Base-by-base conservation (phyloP, 2,329 filamentous ascomycete genomes). In the Bipolaris gigantea region DNA sequence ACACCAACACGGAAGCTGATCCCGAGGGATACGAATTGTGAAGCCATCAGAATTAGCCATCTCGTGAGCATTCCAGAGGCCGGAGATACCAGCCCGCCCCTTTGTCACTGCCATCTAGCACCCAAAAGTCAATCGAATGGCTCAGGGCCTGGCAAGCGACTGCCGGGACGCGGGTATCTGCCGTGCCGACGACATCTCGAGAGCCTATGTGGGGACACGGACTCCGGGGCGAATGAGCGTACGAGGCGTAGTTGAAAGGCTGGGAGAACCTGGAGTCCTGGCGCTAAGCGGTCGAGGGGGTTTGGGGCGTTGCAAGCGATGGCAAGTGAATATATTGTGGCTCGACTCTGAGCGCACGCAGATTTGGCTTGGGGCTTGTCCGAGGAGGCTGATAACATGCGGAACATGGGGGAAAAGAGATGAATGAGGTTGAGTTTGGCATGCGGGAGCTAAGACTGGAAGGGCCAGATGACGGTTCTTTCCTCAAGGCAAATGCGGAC, bases 371-470 rank as follows among this genome's bases (percentile, higher is more conserved):
- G 4, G 5, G 19, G 15, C 19, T 13, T 46, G 9, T 10, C 19
- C 15, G 21, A 48, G 21, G 44, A 48, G 15, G 40, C n/a, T 44
- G 40, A 27, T 34, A 21, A 34, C 39, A 43, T 38, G 50, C 21
- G n/a, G 23, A 21, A 53, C 45, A 38, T 39, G 27, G 9, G 27
- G 27, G 46, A 19, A 15, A 21, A 21, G 35, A 27, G 16, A 16
- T 34, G 47, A 49, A 18, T 45, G 51, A 50, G 35, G 41, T 50
- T 30, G 42, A 43, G 25, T 34, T 39, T 38, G 34, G 33, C 32
- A 39, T 42, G 49, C 53, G 53, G 53, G 45, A 56, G 53, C 53
- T 53, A 56, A 54, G 47, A 40, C 40, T 13, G 27, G 44, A 15
- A 25, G 34, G 34, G 19, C 32, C 19, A 15, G 33, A 38, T 40